Evolutionary conservation across 169 alveolate species (phyloP), one percentile per base, ranked within the genome.

Genomic region (Plasmodium coatneyi): DNA sequence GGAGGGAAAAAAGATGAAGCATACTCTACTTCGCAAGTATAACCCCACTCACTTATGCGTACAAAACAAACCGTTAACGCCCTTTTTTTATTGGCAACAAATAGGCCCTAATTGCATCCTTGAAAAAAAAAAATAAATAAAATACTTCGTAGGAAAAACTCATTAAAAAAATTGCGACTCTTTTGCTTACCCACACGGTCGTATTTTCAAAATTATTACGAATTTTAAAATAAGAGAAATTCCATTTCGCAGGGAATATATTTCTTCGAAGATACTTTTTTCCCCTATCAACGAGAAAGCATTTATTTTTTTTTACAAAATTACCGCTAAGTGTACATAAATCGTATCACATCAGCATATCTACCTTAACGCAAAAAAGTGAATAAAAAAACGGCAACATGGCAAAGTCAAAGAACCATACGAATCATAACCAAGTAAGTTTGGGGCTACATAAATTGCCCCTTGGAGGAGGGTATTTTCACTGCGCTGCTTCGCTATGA

Each of bases 401-500:
- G 98, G 98, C 98, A 52, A 96, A 96, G 93, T 96, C 98, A 78
- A 96, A 96, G 95, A 96, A 96, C 93, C 98, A 96, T 95, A 96
- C 98, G 32, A 96, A 95, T 93, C 98, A 96, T 92, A 96, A 96
- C 90, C 98, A 96, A 96, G 98, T 95, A 92, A 94, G 95, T 91
- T 19, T 28, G 36, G 52, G 16, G 36, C 28, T 30, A 70, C 10
- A 52, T 54, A 36, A 22, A 9, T 84, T 2, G 19, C 49, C 41
- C 49, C 46, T 6, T 70, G 16, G n/a, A 32, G 39, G 3, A 28
- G 49, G 74, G 43, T 7, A 36, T 70, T 30, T 25, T 34, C 82
- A 39, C 39, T 28, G 30, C 39, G 54, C 25, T 34, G 14, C 22
- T 46, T 12, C 56, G 56, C 56, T 9, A 46, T 12, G n/a, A 74